Evolutionary conservation across 2,329 filamentous ascomycete species (phyloP), one percentile per base, ranked within the genome.

Genomic region (Pyrenophora graminea): DNA sequence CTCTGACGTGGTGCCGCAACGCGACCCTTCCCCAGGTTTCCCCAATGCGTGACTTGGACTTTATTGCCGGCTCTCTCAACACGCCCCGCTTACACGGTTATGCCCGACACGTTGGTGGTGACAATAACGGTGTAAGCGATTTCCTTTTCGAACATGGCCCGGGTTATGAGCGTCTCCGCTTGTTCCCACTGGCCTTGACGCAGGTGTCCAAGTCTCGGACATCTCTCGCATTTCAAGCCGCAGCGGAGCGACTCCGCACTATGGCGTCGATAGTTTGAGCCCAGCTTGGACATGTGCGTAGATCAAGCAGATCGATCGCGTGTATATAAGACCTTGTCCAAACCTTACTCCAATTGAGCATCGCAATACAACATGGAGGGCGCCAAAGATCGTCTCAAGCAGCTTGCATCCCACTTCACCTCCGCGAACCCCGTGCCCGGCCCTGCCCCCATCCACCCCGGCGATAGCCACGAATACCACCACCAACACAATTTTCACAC

Each of bases 401-500:
- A 67, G 47, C 64, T 74, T 37, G 71, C 70, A 31, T 71, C 69
- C 30, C 71, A 74, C 45, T 71, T 74, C 51, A 68, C 68, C 25
- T 68, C 66, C 12, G 60, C 69, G 25, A 61, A 53, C 39, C 62
- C 69, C 8, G 58, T 65, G 15, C 64, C 68, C 6, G 68, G 59
- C 6, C 55, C 62, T 18, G 43, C 76, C 59, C 70, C 77, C 66
- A 70, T 74, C 61, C 69, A 66, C 10, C 58, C 62, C 2, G 65
- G 66, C 30, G 67, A 72, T 45, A 71, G 66, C 41, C 68, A 72
- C 58, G 66, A 70, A 39, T 74, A 72, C 49, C 75, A 78, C 54
- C 79, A 78, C 58, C 73, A 64, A 51, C 79, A 78, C 66, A 85
- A 91, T 72, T 82, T 89, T 65, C 89, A 93, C 74, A 85, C 87